Base-by-base conservation (phyloP, 768 basidiomycete species). In the Strobilomyces confusus region DNA sequence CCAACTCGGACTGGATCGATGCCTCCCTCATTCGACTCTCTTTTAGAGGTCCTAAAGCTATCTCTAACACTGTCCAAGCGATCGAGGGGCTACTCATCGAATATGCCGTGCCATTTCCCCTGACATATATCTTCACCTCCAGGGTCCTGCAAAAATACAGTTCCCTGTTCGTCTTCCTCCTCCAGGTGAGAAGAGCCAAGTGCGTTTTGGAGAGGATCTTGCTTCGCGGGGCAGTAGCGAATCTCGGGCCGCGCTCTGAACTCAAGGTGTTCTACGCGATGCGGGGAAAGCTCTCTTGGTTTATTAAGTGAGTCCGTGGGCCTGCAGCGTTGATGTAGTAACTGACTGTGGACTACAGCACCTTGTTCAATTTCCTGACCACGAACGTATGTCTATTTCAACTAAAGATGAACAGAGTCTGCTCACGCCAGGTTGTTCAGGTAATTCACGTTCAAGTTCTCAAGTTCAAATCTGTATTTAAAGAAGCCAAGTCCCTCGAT, bases 231-330 rank as follows among this genome's bases (percentile, higher is more conserved):
- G 76, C 74, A 17, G 62, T 68, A 13, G 72, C 57, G 59, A 49
- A 67, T 62, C 63, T 58, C 17, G 64, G 72, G 30, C 44, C 70
- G 45, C 72, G 68, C 33, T 72, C 70, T 20, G 82, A 83, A 48
- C 52, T 86, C 61, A 91, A 89, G 69, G 76, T 76, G 14, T 84
- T 92, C 59, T 89, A 89, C 64, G 86, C 86, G 0, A 80, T 90
- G 76, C 72, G 89, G 56, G 82, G 84, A 58, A 83, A 85, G 51
- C 60, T 93, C 54, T 86, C 86, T 52, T 93, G 91, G 91, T 88
- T 92, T 59, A 78, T 88, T 65, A 90, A 88, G 90, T 91, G 63
- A 60, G 86, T 77, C n/a, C 9, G 17, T 12, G 44, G 32, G 23
- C 26, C 17, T 41, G 30, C 32, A n/a, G 19, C 30, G 32, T 11